Base-by-base conservation (phyloP, 805 yeast genomes). In the Cyberlindnera galapagoensis region DNA sequence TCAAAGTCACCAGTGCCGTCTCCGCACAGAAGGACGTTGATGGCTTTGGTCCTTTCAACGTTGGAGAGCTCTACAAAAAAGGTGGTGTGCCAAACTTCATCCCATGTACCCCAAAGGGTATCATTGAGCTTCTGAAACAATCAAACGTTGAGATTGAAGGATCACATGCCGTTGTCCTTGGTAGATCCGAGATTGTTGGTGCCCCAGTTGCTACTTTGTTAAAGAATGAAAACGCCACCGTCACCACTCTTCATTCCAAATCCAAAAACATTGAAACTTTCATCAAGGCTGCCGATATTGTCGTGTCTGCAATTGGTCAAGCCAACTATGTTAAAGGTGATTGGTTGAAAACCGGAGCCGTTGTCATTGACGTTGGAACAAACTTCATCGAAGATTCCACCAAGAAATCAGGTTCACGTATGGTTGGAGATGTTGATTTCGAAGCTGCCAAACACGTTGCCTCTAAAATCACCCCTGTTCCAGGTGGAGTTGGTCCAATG, bases 401-500 rank as follows among this genome's bases (percentile, higher is more conserved):
- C 19, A 80, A 76, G 48, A 80, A 81, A 54, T 75, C 82, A 16
- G 97, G 97, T 15, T 74, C 68, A 51, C 75, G 78, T 53, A 65
- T 90, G 55, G 95, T 85, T n/a, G 98, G 98, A 42, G 98, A 90
- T 57, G 96, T 86, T 26, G 96, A 88, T 50, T 90, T 68, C 51
- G 81, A 66, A 34, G 63, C 76, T 19, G 88, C 85, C 34, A 59
- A 67, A 36, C 56, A 64, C 31, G 69, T 67, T 33, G 92, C 88
- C 3, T 62, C 78, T 9, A 73, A 69, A 47, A 72, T 92, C 42
- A 88, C 97, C 6, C 98, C 98, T 12, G 98, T 90, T 35, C 98
- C 98, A 20, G 97, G 97, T 55, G 97, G 97, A 49, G 97, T 90
- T 42, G 98, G 98, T 24, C 98, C 98, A 43, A 90, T 90, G 97